Base-by-base conservation (phyloP, 768 basidiomycete genomes). In the Paxillus involutus region DNA sequence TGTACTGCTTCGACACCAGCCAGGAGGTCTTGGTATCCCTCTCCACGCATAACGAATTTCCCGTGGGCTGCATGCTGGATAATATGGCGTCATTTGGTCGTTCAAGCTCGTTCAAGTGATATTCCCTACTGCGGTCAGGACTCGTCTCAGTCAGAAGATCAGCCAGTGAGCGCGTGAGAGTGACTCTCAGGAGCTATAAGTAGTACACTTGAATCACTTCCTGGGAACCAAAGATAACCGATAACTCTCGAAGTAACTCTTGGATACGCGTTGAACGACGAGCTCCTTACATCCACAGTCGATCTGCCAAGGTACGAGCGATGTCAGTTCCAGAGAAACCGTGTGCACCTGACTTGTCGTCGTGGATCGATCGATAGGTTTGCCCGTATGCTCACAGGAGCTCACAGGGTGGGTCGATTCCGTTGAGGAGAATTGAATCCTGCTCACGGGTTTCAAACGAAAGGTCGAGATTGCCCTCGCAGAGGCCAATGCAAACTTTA, bases 371-470 rank as follows among this genome's bases (percentile, higher is more conserved):
- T 26, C 26, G 26, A 26, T 26, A 85, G 84, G 65, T 77, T 44
- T 86, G 83, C 66, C 84, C 84, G 1, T 84, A 73, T 60, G 81
- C 83, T 6, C 83, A 85, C n/a, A n/a, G n/a, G n/a, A n/a, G n/a
- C n/a, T n/a, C n/a, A n/a, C 6, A 70, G 84, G 59, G 83, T 82
- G 63, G 2, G 72, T 62, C 13, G 40, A 10, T 13, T 33, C 16
- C 13, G 16, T n/a, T 17, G 29, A 36, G 35, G 41, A 16, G 4
- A 17, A 11, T 24, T 1, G 2, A 6, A 6, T 36, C 12, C 4
- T 12, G 9, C 43, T 40, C 32, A 46, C 26, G 0, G 35, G 42
- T 39, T 21, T 29, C 12, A 41, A 42, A 6, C 40, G 44, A 33
- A 58, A 86, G 81, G 76, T 76, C 16, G 80, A 85, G 54, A 72